Evolutionary conservation across 768 basidiomycete genomes (phyloP).

Genomic region (Boletus patriciae): DNA sequence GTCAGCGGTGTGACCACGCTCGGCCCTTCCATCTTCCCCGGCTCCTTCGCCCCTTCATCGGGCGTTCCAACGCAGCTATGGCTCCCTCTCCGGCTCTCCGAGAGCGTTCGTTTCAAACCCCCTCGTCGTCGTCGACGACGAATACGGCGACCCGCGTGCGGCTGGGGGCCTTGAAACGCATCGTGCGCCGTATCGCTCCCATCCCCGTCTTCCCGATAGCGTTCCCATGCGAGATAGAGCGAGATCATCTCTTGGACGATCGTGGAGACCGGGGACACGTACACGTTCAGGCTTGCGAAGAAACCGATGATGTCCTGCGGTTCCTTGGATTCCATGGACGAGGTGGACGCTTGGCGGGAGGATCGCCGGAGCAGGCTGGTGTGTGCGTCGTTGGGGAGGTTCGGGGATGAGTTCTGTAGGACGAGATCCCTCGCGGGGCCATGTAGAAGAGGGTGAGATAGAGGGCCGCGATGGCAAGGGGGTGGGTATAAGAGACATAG

Average conservation of each 20-base stretch:
- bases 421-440: constrained; percentile 62
- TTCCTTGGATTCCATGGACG: constrained; percentile 35
- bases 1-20: constrained; percentile 63
- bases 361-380: constrained; percentile 53
- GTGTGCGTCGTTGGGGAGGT: constrained; percentile 19
- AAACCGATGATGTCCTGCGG: constrained; percentile 74
- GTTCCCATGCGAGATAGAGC: constrained; percentile 86
- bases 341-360: constrained; percentile 44
- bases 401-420: constrained; percentile 38
- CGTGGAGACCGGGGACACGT: constrained; percentile 74
- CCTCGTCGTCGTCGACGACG: constrained; percentile 24
- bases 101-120: constrained; percentile 23
- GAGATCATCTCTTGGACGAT: constrained; percentile 91
- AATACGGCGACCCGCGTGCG: constrained; percentile 9
- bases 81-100: constrained; percentile 26
- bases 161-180: constrained; percentile 19
- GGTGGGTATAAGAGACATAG: constrained; percentile 89
- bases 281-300: constrained; percentile 83
- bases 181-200: constrained; percentile 29
- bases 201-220: constrained; percentile 66
- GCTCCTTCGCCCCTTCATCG: constrained; percentile 22
- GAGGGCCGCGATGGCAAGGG: constrained; percentile 85
- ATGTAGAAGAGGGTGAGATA: constrained; percentile 84
- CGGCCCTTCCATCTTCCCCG: constrained; percentile 21
- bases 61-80: constrained; percentile 31